Evolutionary conservation across 352 stramenopile genomes (phyloP), one percentile per base, ranked within the genome.

Genomic region (Phytopythium cucurbitacearum): DNA sequence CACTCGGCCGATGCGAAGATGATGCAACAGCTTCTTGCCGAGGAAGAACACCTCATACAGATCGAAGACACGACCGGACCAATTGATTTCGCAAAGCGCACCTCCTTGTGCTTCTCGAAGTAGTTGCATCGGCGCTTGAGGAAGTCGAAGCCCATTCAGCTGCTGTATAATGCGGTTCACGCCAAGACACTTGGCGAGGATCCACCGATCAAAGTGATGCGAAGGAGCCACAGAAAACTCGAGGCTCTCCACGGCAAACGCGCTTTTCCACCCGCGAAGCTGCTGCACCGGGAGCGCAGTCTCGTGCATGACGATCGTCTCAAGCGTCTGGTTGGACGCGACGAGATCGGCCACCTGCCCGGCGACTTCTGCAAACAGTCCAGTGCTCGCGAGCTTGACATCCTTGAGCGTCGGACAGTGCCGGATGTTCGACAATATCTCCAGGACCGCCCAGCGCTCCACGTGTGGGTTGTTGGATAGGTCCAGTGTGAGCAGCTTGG

Each of bases 31-130:
- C 53, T 89, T 89, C 41, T 77, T 81, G 11, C 71, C 64, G 1
- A 92, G 46, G 49, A 90, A 92, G 7, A 72, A 63, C 9, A 74
- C 67, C 55, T 92, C 82, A 51, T 73, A 87, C 13, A 85, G 15
- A 11, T 81, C 67, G 4, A 89, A 47, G 9, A 45, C 42, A n/a
- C 76, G 62, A 0, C 74, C 62, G 4, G 60, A 87, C n/a, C 76
- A 35, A 39, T 85, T 89, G 13, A 89, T 48, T 13, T 56, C 66
- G n/a, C 82, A 60, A 6, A 75, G 42, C 38, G 51, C 13, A 57
- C 55, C 40, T 44, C 57, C 38, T 62, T 33, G 28, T 58, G 60
- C 49, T 42, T n/a, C 60, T 58, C 10, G 42, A 5, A 35, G 52
- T 43, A 32, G 40, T 40, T 28, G 62, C 53, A 11, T 45, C 10